Base-by-base conservation (phyloP, 495 filamentous ascomycete genomes). In the Penicillium chermesinum region DNA sequence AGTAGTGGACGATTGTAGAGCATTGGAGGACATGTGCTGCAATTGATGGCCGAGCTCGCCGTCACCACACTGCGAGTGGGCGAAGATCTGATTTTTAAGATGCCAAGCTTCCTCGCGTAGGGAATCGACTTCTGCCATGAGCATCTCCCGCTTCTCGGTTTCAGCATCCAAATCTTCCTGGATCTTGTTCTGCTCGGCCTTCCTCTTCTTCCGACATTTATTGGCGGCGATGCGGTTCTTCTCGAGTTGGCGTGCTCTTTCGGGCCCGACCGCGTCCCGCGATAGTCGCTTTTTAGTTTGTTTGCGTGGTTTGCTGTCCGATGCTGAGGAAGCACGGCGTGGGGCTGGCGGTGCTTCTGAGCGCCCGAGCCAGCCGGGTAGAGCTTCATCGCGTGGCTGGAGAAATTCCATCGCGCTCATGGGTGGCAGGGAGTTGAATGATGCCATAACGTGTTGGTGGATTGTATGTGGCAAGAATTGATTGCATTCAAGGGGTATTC, bases 151-250 rank as follows among this genome's bases (percentile, higher is more conserved):
- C 25, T 30, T 30, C 25, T 30, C 36, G 1, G 35, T 40, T 18
- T 48, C 45, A 21, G 14, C 19, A 6, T 39, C 21, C 6, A 48
- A 20, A 4, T 16, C 7, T 10, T 35, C 14, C 9, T 48, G 45
- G 14, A 48, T 48, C 10, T 48, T 34, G 7, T 48, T 20, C 15
- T 48, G 45, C 21, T 48, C 45, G 25, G 15, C 15, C 21, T 48
- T 48, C 36, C 38, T 38, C 18, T 39, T 48, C 10, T 19, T 14
- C 6, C 45, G 36, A 36, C 45, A 48, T 40, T 48, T 48, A 35
- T 40, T 48, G 1, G 45, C 45, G 2, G 45, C 45, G 15, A 40
- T 15, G 6, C 45, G 45, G 36, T 48, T 48, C 14, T 35, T 34
- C 14, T 48, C 45, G 22, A 48, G 45, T 15, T 48, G 45, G 14